Conservation (phyloP, 305 asterid genomes). For the Solanum hybrid region DNA sequence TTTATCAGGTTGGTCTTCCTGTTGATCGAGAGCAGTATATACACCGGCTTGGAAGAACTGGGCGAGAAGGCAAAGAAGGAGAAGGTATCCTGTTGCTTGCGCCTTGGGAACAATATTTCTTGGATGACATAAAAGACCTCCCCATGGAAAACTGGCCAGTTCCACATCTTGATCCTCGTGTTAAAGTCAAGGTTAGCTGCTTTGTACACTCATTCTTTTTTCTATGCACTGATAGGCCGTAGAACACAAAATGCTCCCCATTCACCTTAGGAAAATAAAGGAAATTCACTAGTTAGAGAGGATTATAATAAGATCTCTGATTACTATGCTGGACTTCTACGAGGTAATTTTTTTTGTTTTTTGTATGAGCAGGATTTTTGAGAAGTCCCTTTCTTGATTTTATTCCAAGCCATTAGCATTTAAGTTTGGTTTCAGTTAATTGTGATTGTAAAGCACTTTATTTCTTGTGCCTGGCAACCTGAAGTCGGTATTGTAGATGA, state of each 20-base stretch:
- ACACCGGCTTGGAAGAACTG: conserved; percentile 87
- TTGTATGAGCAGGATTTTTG: neutral
- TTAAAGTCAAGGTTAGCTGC: conserved; percentile 39
- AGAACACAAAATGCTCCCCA: neutral
- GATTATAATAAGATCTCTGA: neutral
- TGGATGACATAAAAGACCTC: conserved; percentile 70
- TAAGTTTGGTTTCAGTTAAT: neutral
- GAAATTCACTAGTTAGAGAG: neutral
- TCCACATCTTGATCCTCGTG: conserved; percentile 36
- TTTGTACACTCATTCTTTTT: neutral
- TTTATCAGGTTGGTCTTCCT: conserved; percentile 73
- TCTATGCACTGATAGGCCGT: neutral
- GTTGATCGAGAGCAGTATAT: conserved; percentile 75
- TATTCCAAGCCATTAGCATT: neutral
- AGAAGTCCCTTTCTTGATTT: neutral
- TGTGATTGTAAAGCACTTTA: neutral
- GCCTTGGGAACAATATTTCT: conserved; percentile 82
- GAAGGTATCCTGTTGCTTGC: conserved; percentile 73
- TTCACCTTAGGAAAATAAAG: neutral
- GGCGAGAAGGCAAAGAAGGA: conserved; percentile 79
- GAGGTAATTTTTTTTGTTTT: neutral
- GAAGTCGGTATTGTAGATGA: neutral
- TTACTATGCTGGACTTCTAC: neutral
- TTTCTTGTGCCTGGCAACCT: neutral
- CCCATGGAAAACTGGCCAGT: conserved; percentile 43